Conservation (phyloP, 2,329 filamentous ascomycete genomes). For the Aschersonia sp. region DNA sequence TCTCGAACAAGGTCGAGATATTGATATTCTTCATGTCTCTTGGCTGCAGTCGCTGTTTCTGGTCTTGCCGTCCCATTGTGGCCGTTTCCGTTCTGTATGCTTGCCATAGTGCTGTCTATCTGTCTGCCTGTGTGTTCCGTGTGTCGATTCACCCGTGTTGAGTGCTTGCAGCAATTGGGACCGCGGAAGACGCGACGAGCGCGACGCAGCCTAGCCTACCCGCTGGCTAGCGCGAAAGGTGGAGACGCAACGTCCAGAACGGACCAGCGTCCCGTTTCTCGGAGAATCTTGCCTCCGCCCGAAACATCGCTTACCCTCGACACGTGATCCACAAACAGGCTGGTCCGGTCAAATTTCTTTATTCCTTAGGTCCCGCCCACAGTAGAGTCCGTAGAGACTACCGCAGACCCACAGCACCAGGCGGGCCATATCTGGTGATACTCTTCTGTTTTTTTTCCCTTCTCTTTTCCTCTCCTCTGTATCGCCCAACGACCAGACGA, state of each 20-base stretch:
- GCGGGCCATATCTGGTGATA: too few relatives aligned
- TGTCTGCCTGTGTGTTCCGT: neutral
- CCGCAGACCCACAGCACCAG: too few relatives aligned
- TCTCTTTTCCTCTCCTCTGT: neutral
- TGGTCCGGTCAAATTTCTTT: too few relatives aligned
- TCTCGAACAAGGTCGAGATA: constrained; percentile 81
- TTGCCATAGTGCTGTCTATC: neutral
- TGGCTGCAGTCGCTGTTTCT: neutral
- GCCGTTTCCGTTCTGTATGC: neutral
- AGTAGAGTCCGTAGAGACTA: too few relatives aligned
- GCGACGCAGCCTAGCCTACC: constrained; percentile 3
- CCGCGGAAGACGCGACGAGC: neutral
- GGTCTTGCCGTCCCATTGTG: neutral
- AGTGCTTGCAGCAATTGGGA: neutral
- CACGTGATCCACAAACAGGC: constrained; percentile 13
- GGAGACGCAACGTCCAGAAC: too few relatives aligned
- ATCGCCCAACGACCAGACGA: constrained; percentile 10
- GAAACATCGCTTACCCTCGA: constrained; percentile 7
- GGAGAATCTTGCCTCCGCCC: too few relatives aligned
- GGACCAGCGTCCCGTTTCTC: too few relatives aligned
- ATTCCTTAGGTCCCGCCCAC: too few relatives aligned
- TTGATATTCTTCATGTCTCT: constrained; percentile 72
- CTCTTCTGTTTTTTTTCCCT: neutral
- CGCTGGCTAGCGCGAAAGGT: too few relatives aligned
- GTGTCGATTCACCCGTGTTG: neutral